Conservation (phyloP, 768 basidiomycete genomes). For the Lactarius trivialis region DNA sequence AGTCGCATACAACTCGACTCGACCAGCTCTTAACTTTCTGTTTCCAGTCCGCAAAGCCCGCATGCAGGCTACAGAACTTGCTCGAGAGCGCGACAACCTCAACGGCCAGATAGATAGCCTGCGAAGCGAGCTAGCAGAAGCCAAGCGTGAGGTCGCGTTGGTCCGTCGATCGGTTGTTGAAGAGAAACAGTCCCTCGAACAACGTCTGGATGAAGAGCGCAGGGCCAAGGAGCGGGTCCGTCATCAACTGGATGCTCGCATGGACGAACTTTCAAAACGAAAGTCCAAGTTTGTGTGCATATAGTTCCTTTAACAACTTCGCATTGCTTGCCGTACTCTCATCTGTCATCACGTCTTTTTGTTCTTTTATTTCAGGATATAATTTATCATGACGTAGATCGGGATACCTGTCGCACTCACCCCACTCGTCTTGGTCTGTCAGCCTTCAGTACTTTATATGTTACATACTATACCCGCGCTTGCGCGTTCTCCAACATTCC, state of each 20-base stretch:
- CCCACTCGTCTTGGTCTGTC: slow-evolving; percentile 1
- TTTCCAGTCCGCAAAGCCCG: slow-evolving; percentile 81
- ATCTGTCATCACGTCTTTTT: slow-evolving; percentile 1
- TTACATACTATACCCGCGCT: slow-evolving; percentile 19
- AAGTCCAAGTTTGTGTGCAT: slow-evolving; percentile 93
- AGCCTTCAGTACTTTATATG: slow-evolving; percentile 16
- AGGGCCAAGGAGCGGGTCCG: slow-evolving; percentile 84
- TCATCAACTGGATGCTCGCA: slow-evolving; percentile 78
- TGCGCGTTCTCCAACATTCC: slow-evolving; percentile 12
- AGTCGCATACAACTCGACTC: not conserved
- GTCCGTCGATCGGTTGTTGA: slow-evolving; percentile 77
- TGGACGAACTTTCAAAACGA: slow-evolving; percentile 77
- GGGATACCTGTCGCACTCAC: not conserved
- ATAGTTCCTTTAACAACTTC: slow-evolving; percentile 35
- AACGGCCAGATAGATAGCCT: slow-evolving; percentile 58
- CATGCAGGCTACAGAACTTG: slow-evolving; percentile 87
- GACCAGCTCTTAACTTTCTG: not conserved
- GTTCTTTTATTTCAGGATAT: slow-evolving; percentile 1
- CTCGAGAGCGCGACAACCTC: slow-evolving; percentile 76
- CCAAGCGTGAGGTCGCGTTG: slow-evolving; percentile 71
- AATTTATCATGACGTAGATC: not conserved
- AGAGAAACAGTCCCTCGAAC: slow-evolving; percentile 83
- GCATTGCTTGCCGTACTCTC: slow-evolving; percentile 4
- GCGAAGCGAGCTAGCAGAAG: slow-evolving; percentile 65
- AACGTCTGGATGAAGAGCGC: slow-evolving; percentile 79